Percentiles rank a stretch among this genome's conserved stretches.
Evolutionary conservation across 257 asterid species (phyloP).

Genomic region (Rehmannia glutinosa): DNA sequence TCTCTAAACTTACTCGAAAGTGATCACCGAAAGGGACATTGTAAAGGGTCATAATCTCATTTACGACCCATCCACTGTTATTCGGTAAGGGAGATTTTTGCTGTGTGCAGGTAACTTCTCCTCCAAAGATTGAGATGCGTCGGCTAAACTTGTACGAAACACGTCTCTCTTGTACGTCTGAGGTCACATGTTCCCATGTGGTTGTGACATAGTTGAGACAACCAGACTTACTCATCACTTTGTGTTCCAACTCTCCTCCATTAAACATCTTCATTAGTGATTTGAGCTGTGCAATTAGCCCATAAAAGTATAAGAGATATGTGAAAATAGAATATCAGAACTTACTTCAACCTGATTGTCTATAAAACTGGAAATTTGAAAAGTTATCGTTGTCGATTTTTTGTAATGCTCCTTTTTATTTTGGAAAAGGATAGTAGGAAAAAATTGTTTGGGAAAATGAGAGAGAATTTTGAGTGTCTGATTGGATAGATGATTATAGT

Average conservation of each 20-base stretch:
- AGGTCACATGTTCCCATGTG: conserved; percentile 47
- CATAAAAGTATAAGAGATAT: background rate
- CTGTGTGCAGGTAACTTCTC: conserved; percentile 76
- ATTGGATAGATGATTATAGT: no score
- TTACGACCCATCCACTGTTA: conserved; percentile 55
- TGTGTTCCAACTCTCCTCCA: conserved; percentile 76
- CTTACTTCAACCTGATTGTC: no score
- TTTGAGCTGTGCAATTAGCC: conserved; percentile 38
- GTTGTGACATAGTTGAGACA: conserved; percentile 62
- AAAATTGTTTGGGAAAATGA: no score
- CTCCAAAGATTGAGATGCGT: conserved; percentile 67
- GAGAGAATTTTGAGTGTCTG: no score
- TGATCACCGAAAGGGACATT: conserved; percentile 65
- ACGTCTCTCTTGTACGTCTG: conserved; percentile 48
- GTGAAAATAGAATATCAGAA: background rate
- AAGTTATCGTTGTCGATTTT: no score
- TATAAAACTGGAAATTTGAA: background rate
- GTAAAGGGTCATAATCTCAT: conserved; percentile 66
- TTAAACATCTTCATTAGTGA: conserved; percentile 68
- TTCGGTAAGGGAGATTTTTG: conserved; percentile 40
- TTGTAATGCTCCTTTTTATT: no score
- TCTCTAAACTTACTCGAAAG: conserved; percentile 63
- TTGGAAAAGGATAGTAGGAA: no score
- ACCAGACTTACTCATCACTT: conserved; percentile 76
- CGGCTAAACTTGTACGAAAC: conserved; percentile 66